Evolutionary conservation across 805 yeast species (phyloP), one percentile per base, ranked within the genome.

Genomic region (Clavispora fructus): DNA sequence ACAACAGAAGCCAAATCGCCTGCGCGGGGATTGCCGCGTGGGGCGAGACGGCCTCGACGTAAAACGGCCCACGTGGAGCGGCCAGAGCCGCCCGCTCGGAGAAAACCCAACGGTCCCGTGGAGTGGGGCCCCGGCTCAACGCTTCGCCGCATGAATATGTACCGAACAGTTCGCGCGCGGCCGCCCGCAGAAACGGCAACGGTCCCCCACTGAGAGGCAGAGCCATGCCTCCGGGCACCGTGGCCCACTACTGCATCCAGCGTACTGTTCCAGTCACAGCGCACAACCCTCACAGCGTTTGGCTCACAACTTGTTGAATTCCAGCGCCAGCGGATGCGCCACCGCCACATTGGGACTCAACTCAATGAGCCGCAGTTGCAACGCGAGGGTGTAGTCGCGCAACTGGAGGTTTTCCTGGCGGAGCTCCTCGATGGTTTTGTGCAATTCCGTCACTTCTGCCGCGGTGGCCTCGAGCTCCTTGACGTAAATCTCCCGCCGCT

Each of bases 401-500:
- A 88, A 75, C 59, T 81, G 83, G 57, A 74, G 65, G 67, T 85
- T 87, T 59, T 89, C 95, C 35, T 75, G 74, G 50, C 82, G 76
- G 48, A 89, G 71, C n/a, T 73, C 77, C 49, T 81, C 85, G 53
- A 87, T 76, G 29, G 83, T 78, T 53, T 79, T 80, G 58, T 80
- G 78, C 54, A 87, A 69, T n/a, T 69, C 71, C 51, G 79, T 80
- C 48, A 80, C 80, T 56, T 82, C 83, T 40, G 74, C 71, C 10
- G 87, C 86, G 59, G 83, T 82, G 32, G 71, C 64, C 66, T 91
- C 96, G 47, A 91, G 72, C 41, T 88, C 92, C 63, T 82, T 85
- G 53, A 91, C 81, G 58, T 88, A 83, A 47, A 79, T 77, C 58
- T 90, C 96, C 61, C 87, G 84, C 50, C 97, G 77, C 61, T 82